phyloP scores from a whole-genome alignment of 2,329 filamentous ascomycete species.

The Colletotrichum sp. region DNA sequence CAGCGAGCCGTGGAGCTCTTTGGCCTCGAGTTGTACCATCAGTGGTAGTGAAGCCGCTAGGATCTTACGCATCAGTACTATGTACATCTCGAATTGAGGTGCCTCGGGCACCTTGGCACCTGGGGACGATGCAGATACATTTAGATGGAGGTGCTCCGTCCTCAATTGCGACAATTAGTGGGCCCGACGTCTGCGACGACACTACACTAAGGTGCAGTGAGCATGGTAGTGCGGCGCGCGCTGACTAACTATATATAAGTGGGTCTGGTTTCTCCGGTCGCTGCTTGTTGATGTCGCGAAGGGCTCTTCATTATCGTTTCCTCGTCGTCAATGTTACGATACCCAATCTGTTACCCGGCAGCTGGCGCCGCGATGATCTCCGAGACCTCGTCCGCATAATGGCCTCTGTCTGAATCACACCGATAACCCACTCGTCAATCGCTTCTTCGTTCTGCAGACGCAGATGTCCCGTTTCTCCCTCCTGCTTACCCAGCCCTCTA shows the following conservation, averaged over 20 bases:
- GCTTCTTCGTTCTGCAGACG: background rate
- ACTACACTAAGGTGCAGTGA: too few species aligned
- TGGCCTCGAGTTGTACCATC: background rate
- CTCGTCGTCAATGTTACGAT: background rate
- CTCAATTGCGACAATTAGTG: too few species aligned
- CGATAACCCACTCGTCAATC: background rate
- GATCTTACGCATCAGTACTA: background rate
- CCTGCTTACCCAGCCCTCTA: background rate
- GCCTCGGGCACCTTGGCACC: background rate
- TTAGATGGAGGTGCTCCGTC: too few species aligned
- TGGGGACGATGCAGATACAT: too few species aligned
- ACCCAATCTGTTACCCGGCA: background rate
- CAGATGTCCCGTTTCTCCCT: background rate
- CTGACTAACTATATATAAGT: background rate
- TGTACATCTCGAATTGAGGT: background rate
- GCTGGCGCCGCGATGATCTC: background rate
- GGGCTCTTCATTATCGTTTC: background rate
- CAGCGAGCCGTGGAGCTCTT: background rate
- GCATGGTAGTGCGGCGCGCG: background rate
- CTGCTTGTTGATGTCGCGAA: background rate
- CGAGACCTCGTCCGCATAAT: background rate
- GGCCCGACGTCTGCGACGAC: too few species aligned
- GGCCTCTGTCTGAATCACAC: background rate
- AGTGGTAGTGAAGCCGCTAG: background rate
- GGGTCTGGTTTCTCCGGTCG: background rate